Evolutionary conservation across 2,329 filamentous ascomycete genomes (phyloP), one percentile per base, ranked within the genome.

Genomic region (Calonectria pauciramosa): DNA sequence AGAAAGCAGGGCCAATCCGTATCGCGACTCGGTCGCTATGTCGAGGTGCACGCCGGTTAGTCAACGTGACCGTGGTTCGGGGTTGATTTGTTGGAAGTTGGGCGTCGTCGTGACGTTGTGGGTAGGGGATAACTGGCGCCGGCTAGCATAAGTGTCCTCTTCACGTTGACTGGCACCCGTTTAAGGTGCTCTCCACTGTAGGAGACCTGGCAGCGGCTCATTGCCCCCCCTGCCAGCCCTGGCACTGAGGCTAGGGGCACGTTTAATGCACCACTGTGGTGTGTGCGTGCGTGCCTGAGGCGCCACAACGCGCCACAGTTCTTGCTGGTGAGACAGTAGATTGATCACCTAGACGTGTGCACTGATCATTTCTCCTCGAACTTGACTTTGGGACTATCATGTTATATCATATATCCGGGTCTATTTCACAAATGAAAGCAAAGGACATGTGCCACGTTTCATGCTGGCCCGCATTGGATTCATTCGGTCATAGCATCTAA

Each of bases 131-230:
- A 68, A 80, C 71, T 79, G 77, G 75, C 76, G 74, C 30, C 69
- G 51, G 80, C 78, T 81, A 80, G 80, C 80, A 81, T 78, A 81
- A 81, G 80, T 81, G 80, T 81, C 80, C 80, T 81, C 80, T 81
- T 81, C 74, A 75, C 65, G 74, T 60, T 74, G 63, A 69, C 72
- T 64, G 71, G 71, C 68, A 73, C 54, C 78, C 76, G 75, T 78
- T 79, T 76, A 79, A 79, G 79, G 78, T 80, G 70, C 71, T 79
- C 78, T 72, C 79, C 79, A 81, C 79, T 68, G 70, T 52, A 70
- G 56, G 34, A 44, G 44, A 44, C 23, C 56, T 44, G 32, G 56
- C 56, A 54, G 66, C 75, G 70, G 72, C 72, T 74, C 47, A 41
- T 52, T 38, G 44, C 59, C 60, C 59, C 59, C 60, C 67, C 41